Evolutionary conservation across 805 yeast genomes (phyloP).

Genomic region (Jamesozyma rosinii): DNA sequence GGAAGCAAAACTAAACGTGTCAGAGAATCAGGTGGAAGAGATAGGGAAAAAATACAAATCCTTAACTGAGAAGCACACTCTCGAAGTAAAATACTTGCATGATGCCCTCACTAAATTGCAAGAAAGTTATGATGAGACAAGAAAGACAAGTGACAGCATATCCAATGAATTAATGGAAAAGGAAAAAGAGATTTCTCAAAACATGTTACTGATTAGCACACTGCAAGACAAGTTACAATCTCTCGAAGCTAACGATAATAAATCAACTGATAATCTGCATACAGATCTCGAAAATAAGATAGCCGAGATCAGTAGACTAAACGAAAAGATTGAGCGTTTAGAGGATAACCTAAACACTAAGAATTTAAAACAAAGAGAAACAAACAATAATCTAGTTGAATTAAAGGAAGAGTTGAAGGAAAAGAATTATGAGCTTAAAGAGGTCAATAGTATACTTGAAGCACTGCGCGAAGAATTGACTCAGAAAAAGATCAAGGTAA

Average conservation of each 20-base stretch:
- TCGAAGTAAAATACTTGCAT: slow-evolving; percentile 2
- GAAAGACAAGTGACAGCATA: neutral
- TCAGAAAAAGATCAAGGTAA: neutral
- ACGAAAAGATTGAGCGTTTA: neutral
- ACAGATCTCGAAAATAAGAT: neutral
- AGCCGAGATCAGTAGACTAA: neutral
- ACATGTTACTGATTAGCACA: slow-evolving; percentile 1
- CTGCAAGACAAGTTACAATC: neutral
- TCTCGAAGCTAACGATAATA: neutral
- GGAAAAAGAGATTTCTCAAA: slow-evolving; percentile 4
- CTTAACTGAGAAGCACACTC: slow-evolving; percentile 1
- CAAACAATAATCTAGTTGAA: neutral
- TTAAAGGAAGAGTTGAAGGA: neutral
- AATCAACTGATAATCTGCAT: neutral
- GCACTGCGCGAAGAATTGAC: neutral
- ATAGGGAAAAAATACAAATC: neutral
- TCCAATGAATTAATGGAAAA: neutral
- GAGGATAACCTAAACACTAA: neutral
- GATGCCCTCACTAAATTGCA: neutral
- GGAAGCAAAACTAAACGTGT: neutral
- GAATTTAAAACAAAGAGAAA: neutral
- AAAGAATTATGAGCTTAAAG: neutral
- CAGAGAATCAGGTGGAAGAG: neutral
- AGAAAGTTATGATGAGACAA: neutral
- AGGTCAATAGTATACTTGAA: neutral